phyloP scores from a whole-genome alignment of 805 yeast genomes.

The Zygoascus ofunaensis region DNA sequence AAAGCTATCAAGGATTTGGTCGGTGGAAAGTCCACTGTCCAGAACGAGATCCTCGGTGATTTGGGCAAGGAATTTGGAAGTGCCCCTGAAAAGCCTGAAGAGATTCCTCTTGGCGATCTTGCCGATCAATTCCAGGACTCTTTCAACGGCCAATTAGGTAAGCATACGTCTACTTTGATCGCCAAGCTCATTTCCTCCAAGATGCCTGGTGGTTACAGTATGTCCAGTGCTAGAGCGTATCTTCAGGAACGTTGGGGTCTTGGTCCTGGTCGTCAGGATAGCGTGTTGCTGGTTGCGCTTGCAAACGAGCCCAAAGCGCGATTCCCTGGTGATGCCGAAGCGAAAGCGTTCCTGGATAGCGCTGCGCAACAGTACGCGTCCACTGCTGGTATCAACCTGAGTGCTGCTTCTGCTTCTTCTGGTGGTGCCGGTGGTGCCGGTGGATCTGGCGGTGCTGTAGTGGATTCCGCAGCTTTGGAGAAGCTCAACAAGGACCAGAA shows the following conservation, averaged over 20 bases:
- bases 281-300: conserved; percentile 72
- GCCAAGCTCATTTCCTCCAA: conserved; percentile 90
- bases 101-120: conserved; percentile 88
- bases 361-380: conserved; percentile 80
- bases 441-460: conserved; percentile 63
- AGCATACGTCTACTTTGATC: conserved; percentile 80
- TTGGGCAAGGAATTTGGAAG: conserved; percentile 96
- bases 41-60: conserved; percentile 97
- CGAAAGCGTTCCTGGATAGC: conserved; percentile 79
- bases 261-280: conserved; percentile 89
- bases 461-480: conserved; percentile 93
- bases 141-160: conserved; percentile 83
- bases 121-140: conserved; percentile 93
- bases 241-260: conserved; percentile 89
- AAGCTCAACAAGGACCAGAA: conserved; percentile 64
- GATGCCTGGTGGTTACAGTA: conserved; percentile 99
- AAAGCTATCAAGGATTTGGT: conserved; percentile 96
- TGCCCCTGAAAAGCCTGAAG: conserved; percentile 99
- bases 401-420: conserved; percentile 53
- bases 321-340: conserved; percentile 78
- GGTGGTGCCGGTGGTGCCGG: conserved; percentile 40
- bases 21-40: conserved; percentile 97
- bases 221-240: conserved; percentile 85
- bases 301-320: conserved; percentile 88
- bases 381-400: conserved; percentile 64